Evolutionary conservation across 2,329 filamentous ascomycete genomes (phyloP).

Genomic region (Trichoderma oligosporum): DNA sequence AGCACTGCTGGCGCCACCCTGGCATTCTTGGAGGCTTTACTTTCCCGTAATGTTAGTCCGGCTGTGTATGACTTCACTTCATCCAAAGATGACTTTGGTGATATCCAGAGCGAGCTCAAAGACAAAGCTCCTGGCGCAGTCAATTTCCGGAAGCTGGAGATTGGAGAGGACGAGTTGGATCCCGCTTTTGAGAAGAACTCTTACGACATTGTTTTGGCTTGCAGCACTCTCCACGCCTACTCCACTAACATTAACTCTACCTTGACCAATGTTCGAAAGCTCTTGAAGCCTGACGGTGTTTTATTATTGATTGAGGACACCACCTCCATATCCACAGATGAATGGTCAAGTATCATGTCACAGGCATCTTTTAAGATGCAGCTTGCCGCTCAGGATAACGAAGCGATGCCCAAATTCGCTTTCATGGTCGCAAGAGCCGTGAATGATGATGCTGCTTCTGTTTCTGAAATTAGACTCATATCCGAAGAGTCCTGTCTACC

Average conservation of each 20-base stretch:
- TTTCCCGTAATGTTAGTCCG: background rate
- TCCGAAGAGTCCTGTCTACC: background rate
- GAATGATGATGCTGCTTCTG: background rate
- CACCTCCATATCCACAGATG: background rate
- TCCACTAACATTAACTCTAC: constrained; percentile 27
- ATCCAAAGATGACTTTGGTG: constrained; percentile 35
- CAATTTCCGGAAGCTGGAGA: constrained; percentile 34
- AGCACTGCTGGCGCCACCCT: constrained; percentile 33
- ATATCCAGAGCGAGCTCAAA: constrained; percentile 28
- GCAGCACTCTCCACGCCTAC: constrained; percentile 32
- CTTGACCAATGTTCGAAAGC: constrained; percentile 23
- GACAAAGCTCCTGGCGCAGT: constrained; percentile 25
- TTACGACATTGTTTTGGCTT: constrained; percentile 31
- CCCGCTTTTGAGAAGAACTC: constrained; percentile 26
- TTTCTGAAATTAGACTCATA: background rate
- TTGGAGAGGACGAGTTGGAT: constrained; percentile 28
- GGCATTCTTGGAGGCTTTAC: constrained; percentile 22
- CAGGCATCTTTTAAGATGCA: constrained; percentile 12
- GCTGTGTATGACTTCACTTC: constrained; percentile 26
- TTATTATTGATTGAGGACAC: constrained; percentile 30
- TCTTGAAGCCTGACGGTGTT: constrained; percentile 32
- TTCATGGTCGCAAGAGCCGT: constrained; percentile 11
- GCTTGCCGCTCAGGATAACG: background rate
- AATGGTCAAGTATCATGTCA: background rate
- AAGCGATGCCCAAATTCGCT: background rate